Percentiles rank a stretch among this genome's conserved stretches.
Evolutionary conservation across 1,284 basidiomycete species (phyloP).

Genomic region (Grifola frondosa): DNA sequence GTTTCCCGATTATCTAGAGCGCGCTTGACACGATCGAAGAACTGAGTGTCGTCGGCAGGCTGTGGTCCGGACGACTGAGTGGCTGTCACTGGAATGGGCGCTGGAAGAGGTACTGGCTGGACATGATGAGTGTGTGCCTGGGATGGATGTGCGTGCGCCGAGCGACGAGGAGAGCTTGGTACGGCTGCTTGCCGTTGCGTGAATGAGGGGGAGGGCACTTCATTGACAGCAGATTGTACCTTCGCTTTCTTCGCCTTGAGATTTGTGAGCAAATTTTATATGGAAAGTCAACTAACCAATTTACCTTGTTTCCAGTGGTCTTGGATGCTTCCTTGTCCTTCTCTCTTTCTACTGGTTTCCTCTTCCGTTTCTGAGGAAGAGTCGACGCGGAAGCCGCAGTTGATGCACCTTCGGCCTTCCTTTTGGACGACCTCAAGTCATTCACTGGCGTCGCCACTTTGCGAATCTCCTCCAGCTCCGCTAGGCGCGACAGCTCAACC

Average conservation of each 20-base stretch:
- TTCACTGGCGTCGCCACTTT: conserved; percentile 10
- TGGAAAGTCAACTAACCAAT: conserved; percentile 2
- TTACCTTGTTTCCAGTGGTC: conserved; percentile 32
- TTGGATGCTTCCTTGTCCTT: conserved; percentile 35
- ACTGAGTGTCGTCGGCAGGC: conserved; percentile 75
- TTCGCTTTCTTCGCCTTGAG: conserved; percentile 24
- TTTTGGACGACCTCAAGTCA: conserved; percentile 19
- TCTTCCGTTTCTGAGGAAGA: conserved; percentile 62
- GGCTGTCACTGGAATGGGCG: conserved; percentile 26
- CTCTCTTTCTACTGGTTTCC: conserved; percentile 45
- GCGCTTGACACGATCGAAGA: conserved; percentile 93
- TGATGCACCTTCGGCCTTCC: conserved; percentile 14
- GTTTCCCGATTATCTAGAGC: conserved; percentile 85
- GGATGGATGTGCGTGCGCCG: conserved; percentile 17
- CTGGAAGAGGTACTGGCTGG: conserved; percentile 28
- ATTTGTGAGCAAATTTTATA: background rate
- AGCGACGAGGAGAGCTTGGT: conserved; percentile 24
- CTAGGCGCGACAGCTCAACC: conserved; percentile 37
- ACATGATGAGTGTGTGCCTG: conserved; percentile 19
- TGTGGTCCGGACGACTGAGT: conserved; percentile 35
- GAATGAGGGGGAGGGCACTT: conserved; percentile 27
- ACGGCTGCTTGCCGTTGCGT: conserved; percentile 24
- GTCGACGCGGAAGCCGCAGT: conserved; percentile 24
- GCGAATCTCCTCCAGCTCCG: conserved; percentile 21
- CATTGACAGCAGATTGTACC: conserved; percentile 24